phyloP scores from a whole-genome alignment of 768 basidiomycete genomes.

The Trichaptum fuscoviolaceum region DNA sequence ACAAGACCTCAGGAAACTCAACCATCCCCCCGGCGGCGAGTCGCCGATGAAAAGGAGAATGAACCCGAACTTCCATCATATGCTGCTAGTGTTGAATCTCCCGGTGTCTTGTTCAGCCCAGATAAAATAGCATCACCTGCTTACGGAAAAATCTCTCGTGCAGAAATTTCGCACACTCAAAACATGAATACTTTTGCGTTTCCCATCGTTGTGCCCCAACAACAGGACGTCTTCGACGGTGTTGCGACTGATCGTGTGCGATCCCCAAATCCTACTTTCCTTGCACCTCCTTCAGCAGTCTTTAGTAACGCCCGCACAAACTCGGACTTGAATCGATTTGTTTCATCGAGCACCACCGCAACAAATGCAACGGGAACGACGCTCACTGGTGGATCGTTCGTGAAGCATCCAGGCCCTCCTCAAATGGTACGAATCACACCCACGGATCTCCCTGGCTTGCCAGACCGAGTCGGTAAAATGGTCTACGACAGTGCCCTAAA shows the following conservation, averaged over 20 bases:
- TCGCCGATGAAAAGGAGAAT: constrained; percentile 29
- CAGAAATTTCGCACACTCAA: not conserved
- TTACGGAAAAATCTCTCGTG: not conserved
- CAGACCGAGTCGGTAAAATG: constrained; percentile 84
- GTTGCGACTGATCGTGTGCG: constrained; percentile 4
- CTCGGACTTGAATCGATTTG: constrained; percentile 82
- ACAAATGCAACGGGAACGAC: constrained; percentile 73
- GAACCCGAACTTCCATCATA: constrained; percentile 13
- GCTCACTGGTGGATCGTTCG: constrained; percentile 69
- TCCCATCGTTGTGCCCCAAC: not conserved
- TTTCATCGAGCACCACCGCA: constrained; percentile 80
- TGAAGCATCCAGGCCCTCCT: constrained; percentile 76
- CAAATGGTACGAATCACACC: constrained; percentile 80
- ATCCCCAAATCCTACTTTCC: constrained; percentile 3
- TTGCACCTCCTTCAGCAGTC: constrained; percentile 12
- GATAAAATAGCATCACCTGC: not conserved
- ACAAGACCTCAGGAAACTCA: not conserved
- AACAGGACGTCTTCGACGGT: not conserved
- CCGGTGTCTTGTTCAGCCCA: not conserved
- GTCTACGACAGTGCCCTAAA: constrained; percentile 76
- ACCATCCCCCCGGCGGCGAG: not conserved
- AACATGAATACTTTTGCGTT: not conserved
- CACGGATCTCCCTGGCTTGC: constrained; percentile 66
- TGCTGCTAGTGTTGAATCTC: not conserved
- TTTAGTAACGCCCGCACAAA: constrained; percentile 33